These are phyloP conservation scores for Chlorella sp. DNA, from an alignment of 139 green algal species.

Conservation along the genomic window DNA sequence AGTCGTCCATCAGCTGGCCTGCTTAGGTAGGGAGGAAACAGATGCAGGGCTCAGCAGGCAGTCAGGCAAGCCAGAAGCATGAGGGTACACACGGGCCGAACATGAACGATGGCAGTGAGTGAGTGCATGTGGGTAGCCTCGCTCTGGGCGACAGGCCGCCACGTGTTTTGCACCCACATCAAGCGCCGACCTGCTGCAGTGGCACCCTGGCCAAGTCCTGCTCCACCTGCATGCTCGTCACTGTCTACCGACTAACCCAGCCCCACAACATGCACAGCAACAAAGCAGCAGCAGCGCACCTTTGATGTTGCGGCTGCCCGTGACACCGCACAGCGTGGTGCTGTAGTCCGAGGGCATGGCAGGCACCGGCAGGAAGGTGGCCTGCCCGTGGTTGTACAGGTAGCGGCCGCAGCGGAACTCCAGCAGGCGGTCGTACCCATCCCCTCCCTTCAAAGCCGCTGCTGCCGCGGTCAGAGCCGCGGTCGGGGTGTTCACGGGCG, in stretches of 20 bases:
- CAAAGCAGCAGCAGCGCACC: constrained; percentile 3
- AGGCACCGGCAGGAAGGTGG: constrained; percentile 43
- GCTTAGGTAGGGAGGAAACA: neutral
- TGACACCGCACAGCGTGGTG: constrained; percentile 8
- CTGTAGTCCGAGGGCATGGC: constrained; percentile 29
- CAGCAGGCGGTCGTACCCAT: constrained; percentile 43
- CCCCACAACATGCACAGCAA: neutral
- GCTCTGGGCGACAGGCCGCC: too few species aligned
- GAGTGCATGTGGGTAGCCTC: too few species aligned
- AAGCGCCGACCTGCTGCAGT: neutral
- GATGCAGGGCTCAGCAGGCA: neutral
- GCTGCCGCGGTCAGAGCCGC: neutral
- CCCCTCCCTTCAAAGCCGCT: constrained; percentile 27
- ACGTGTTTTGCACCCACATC: too few species aligned
- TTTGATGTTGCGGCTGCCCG: constrained; percentile 33
- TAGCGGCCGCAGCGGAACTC: constrained; percentile 47
- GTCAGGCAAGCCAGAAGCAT: neutral
- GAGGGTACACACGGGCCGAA: too few species aligned
- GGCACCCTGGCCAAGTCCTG: neutral
- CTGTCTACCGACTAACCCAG: too few species aligned
- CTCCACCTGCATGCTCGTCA: neutral
- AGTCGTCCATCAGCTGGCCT: constrained; percentile 42
- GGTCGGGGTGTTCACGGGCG: neutral
- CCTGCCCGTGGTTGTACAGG: constrained; percentile 31
- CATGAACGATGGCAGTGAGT: too few species aligned